Evolutionary conservation across 225 moss, liverwort and hornwort genomes (phyloP), one percentile per base, ranked within the genome.

Genomic region (Rhytidiadelphus loreus): DNA sequence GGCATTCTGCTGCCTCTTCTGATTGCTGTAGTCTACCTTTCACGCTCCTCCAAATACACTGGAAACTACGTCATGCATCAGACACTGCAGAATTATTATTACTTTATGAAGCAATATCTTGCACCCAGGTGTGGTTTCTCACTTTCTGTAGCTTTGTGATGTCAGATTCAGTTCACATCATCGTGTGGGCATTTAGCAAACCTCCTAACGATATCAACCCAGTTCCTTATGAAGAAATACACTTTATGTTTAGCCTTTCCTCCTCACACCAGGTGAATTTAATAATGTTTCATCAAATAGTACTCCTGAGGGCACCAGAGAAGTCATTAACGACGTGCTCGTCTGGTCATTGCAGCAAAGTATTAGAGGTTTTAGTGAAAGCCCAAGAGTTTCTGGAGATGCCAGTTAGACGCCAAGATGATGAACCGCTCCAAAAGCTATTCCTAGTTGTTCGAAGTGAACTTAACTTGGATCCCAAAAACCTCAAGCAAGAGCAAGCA

Each of bases 51-150:
- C 75, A 99, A 99, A 66, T 99, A 97, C 86, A 97, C 96, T 64
- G 99, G 99, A 62, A 99, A 99, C 88, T 96, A 97, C 91, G 99
- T 99, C 81, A 97, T 97, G 99, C 99, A 97, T 89, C 96, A 99
- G 91, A 99, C 99, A 46, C 91, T 97, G 72, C 85, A 92, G 77
- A 95, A 92, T 83, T 99, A 97, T 80, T 97, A 92, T 77, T 93
- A 93, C 85, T 96, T 85, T 64, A 97, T 99, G 97, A 99, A 99
- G 91, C 99, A 96, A 87, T 99, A 96, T 52, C 96, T 99, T 82
- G 99, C 99, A 43, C 98, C 96, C 85, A 99, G 96, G 96, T 96
- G 74, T 89, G 85, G 29, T 79, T 88, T 85, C 77, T 88, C 62
- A 33, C 75, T 60, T 81, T 88, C 48, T 68, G 83, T 84, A 90